These are phyloP conservation scores for Podospora australis DNA, from an alignment of 495 filamentous ascomycete genomes.

Conservation along the genomic window DNA sequence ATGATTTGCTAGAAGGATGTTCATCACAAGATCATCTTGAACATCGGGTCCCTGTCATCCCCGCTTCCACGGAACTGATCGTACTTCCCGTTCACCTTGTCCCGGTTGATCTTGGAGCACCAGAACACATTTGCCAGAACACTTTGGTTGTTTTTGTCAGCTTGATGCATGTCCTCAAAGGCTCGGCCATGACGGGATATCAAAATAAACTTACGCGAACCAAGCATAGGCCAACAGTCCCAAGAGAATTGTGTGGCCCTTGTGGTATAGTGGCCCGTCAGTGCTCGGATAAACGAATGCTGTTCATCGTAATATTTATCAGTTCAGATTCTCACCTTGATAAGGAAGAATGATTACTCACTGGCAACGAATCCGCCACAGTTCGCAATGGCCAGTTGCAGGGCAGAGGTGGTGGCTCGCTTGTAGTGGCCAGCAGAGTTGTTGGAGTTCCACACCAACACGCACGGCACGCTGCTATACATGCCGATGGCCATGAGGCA, in stretches of 20 bases:
- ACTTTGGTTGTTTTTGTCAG: conserved; percentile 33
- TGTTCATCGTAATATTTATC: neutral
- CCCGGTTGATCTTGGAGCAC: conserved; percentile 59
- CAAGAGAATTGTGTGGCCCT: conserved; percentile 55
- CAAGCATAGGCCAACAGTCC: conserved; percentile 54
- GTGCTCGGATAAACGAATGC: conserved; percentile 53
- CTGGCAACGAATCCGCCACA: conserved; percentile 44
- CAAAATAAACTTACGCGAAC: conserved; percentile 51
- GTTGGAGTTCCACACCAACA: conserved; percentile 61
- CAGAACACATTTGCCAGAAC: conserved; percentile 58
- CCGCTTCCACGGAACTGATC: conserved; percentile 50
- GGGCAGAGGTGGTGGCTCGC: conserved; percentile 36
- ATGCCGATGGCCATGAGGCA: conserved; percentile 67
- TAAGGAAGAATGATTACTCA: conserved; percentile 3
- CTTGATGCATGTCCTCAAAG: neutral
- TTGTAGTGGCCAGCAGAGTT: conserved; percentile 44
- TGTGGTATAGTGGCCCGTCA: conserved; percentile 42
- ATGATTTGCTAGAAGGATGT: too few species aligned
- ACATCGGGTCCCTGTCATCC: conserved; percentile 62
- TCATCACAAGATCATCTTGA: conserved; percentile 53
- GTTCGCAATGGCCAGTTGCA: conserved; percentile 46
- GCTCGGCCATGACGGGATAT: neutral
- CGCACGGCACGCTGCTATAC: conserved; percentile 69
- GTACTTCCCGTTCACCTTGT: conserved; percentile 59
- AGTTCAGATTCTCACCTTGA: neutral